Conservation (phyloP, 306 rosid species). For the Fagus sylvatica region DNA sequence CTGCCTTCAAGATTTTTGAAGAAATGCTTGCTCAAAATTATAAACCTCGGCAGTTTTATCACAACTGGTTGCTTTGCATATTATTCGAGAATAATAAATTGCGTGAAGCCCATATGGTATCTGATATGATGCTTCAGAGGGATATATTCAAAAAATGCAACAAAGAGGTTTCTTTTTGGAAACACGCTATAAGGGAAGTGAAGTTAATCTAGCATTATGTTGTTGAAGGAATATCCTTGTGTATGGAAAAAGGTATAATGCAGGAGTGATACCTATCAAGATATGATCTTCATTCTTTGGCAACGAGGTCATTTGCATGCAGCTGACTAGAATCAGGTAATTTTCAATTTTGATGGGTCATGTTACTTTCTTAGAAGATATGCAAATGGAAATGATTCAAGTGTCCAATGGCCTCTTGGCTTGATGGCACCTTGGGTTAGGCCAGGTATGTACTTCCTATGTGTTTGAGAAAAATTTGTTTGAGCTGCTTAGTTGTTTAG, state of each 20-base stretch:
- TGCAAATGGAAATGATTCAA: background rate
- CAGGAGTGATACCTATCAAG: background rate
- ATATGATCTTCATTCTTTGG: background rate
- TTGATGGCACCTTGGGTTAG: too few species aligned
- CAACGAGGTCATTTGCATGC: slow-evolving; percentile 2
- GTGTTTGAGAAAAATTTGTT: background rate
- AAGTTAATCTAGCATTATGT: background rate
- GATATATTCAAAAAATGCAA: background rate
- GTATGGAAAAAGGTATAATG: background rate
- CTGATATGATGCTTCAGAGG: slow-evolving; percentile 14
- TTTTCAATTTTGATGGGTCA: background rate
- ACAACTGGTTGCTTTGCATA: slow-evolving; percentile 5
- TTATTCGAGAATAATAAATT: slow-evolving; percentile 3
- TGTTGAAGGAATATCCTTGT: background rate
- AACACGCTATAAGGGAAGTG: background rate
- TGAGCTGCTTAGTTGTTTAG: background rate
- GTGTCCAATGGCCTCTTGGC: too few species aligned
- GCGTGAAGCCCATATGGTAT: slow-evolving; percentile 14
- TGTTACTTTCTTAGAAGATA: background rate
- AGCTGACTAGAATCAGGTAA: background rate
- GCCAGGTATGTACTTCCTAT: background rate
- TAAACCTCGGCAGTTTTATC: background rate
- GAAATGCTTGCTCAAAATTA: slow-evolving; percentile 31
- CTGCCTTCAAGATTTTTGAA: slow-evolving; percentile 30
- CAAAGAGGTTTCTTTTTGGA: slow-evolving; percentile 14